Conservation (phyloP, 2,329 filamentous ascomycete genomes). For the Phialemoniopsis sp. region DNA sequence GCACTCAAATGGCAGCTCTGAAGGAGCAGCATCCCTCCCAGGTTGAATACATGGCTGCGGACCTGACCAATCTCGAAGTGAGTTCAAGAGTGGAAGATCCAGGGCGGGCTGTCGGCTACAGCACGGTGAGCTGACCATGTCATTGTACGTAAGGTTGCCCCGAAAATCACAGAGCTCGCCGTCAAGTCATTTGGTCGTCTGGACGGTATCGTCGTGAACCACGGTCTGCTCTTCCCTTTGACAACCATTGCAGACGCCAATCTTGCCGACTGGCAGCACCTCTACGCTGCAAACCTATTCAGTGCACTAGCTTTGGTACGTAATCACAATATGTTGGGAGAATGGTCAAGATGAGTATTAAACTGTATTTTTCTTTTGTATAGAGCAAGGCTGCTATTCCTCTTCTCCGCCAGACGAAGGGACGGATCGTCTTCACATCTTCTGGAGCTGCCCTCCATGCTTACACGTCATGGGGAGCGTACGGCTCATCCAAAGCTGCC, state of each 20-base stretch:
- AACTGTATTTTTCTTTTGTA: no score
- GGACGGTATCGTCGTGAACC: slow-evolving; percentile 84
- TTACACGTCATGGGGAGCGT: slow-evolving; percentile 73
- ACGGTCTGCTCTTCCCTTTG: slow-evolving; percentile 76
- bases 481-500: slow-evolving; percentile 79
- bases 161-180: slow-evolving; percentile 61
- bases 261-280: slow-evolving; percentile 68
- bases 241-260: slow-evolving; percentile 63
- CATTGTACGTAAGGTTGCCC: slow-evolving; percentile 24
- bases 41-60: slow-evolving; percentile 52
- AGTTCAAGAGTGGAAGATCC: slow-evolving; percentile 2
- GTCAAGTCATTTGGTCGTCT: slow-evolving; percentile 65
- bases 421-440: slow-evolving; percentile 73
- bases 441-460: slow-evolving; percentile 68
- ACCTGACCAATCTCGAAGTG: slow-evolving; percentile 50
- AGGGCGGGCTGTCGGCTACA: no score
- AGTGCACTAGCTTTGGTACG: slow-evolving; percentile 74
- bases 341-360: no score
- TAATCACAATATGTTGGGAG: slow-evolving; percentile 1
- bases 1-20: slow-evolving; percentile 42
- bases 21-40: slow-evolving; percentile 47
- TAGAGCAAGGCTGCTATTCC: slow-evolving; percentile 69
- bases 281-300: slow-evolving; percentile 85
- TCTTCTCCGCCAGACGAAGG: slow-evolving; percentile 62
- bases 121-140: neutral